Percentiles rank a stretch among this genome's conserved stretches.
phyloP scores from a whole-genome alignment of 306 rosid species.

The Gleditsia sinensis region DNA sequence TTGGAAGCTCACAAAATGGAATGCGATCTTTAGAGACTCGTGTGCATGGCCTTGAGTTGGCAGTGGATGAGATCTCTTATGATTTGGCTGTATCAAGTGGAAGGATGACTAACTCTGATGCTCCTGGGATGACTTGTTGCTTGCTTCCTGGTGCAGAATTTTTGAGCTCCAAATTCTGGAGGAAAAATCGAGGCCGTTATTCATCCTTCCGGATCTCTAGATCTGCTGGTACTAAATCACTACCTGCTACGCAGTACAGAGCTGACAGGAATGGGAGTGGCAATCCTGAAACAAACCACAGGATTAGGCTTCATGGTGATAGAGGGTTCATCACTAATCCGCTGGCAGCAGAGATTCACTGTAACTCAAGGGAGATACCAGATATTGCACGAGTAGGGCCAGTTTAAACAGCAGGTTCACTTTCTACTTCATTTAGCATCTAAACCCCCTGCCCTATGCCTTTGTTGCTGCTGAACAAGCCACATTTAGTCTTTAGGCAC shows the following conservation, averaged over 20 bases:
- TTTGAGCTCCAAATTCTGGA: constrained; percentile 79
- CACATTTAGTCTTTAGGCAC: neutral
- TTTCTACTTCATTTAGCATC: neutral
- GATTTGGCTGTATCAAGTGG: constrained; percentile 80
- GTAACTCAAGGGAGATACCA: constrained; percentile 42
- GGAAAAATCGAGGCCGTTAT: constrained; percentile 54
- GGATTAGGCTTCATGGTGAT: constrained; percentile 47
- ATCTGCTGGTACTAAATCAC: constrained; percentile 45
- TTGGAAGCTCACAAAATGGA: constrained; percentile 85
- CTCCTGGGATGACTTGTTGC: constrained; percentile 56
- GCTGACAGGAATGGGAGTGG: constrained; percentile 37
- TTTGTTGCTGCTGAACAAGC: neutral
- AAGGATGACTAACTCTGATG: constrained; percentile 56
- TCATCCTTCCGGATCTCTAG: constrained; percentile 46
- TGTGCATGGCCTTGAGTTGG: constrained; percentile 79
- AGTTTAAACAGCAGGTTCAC: constrained; percentile 37
- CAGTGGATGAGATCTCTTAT: constrained; percentile 80
- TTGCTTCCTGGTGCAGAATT: constrained; percentile 70
- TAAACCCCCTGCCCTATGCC: neutral
- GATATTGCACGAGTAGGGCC: constrained; percentile 33
- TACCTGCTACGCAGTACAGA: constrained; percentile 39
- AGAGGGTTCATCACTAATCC: constrained; percentile 77
- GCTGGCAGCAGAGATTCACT: constrained; percentile 67
- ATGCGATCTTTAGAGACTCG: constrained; percentile 77
- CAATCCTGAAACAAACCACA: constrained; percentile 39